A percentile compares a stretch with the other conserved stretches of the same genome.
phyloP scores from a whole-genome alignment of 371 early-diverging fungal species.

The Apophysomyces trapeziformis region DNA sequence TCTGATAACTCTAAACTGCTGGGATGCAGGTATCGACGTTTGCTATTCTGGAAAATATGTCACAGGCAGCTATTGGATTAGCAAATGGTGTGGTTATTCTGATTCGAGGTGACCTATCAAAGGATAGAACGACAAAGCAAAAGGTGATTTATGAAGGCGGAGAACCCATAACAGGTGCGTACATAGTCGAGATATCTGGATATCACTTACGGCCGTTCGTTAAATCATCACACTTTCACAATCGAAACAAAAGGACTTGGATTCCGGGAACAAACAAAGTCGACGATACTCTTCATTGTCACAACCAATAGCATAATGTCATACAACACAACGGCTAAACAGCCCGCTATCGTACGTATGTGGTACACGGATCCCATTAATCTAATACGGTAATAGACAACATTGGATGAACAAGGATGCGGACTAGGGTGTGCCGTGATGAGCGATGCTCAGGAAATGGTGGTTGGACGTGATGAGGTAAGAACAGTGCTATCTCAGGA shows the following conservation, averaged over 20 bases:
- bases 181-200: not conserved
- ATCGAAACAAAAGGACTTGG: conserved; percentile 59
- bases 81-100: conserved; percentile 89
- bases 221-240: not conserved
- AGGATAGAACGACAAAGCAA: conserved; percentile 78
- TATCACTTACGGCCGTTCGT: not conserved
- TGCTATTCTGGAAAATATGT: conserved; percentile 78
- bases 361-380: conserved; percentile 19
- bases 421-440: conserved; percentile 79
- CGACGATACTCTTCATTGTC: conserved; percentile 72
- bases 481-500: not conserved
- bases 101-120: conserved; percentile 81
- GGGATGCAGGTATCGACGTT: conserved; percentile 74
- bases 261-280: conserved; percentile 74
- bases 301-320: conserved; percentile 72
- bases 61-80: conserved; percentile 89
- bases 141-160: conserved; percentile 82
- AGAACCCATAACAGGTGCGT: conserved; percentile 80
- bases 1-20: not conserved
- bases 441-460: conserved; percentile 78
- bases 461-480: conserved; percentile 84
- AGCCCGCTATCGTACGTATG: conserved; percentile 53
- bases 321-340: conserved; percentile 65
- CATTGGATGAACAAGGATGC: conserved; percentile 86
- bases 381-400: conserved; percentile 40